phyloP scores from a whole-genome alignment of 768 basidiomycete species.

The Daedaleopsis sinensis region DNA sequence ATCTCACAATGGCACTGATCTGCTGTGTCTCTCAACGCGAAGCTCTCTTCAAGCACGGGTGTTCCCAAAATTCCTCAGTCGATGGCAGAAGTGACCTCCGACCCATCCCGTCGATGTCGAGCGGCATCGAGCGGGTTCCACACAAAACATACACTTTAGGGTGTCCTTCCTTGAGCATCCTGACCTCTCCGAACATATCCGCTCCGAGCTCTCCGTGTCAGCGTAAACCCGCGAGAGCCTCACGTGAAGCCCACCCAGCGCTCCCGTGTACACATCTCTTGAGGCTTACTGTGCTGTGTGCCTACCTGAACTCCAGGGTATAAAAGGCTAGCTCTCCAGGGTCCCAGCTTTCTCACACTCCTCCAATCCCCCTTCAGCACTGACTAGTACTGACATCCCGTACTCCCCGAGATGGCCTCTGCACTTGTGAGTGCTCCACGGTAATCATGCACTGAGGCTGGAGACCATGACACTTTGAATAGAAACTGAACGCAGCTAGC shows the following conservation, averaged over 20 bases:
- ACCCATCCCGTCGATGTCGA: too few relatives aligned
- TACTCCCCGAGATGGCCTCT: conserved; percentile 2
- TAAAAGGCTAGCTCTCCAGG: conserved; percentile 13
- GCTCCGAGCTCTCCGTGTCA: neutral
- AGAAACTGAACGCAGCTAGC: conserved; percentile 25
- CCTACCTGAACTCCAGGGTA: conserved; percentile 1
- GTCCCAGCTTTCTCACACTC: conserved; percentile 13
- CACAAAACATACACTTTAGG: too few relatives aligned
- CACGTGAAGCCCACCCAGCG: conserved; percentile 10
- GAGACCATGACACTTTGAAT: neutral
- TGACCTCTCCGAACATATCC: too few relatives aligned
- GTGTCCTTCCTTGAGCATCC: too few relatives aligned
- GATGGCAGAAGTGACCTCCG: too few relatives aligned
- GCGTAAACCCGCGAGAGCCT: conserved; percentile 9
- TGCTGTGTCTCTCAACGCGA: too few relatives aligned
- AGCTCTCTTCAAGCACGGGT: too few relatives aligned
- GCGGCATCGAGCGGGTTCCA: too few relatives aligned
- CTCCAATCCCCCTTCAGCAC: neutral
- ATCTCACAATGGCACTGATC: too few relatives aligned
- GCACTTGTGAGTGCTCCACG: conserved; percentile 8
- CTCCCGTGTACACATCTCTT: neutral
- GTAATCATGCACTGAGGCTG: neutral
- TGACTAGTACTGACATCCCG: neutral
- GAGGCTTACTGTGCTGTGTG: neutral
- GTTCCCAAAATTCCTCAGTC: too few relatives aligned